phyloP scores from a whole-genome alignment of 2,329 filamentous ascomycete species.

The Aureobasidium lini region DNA sequence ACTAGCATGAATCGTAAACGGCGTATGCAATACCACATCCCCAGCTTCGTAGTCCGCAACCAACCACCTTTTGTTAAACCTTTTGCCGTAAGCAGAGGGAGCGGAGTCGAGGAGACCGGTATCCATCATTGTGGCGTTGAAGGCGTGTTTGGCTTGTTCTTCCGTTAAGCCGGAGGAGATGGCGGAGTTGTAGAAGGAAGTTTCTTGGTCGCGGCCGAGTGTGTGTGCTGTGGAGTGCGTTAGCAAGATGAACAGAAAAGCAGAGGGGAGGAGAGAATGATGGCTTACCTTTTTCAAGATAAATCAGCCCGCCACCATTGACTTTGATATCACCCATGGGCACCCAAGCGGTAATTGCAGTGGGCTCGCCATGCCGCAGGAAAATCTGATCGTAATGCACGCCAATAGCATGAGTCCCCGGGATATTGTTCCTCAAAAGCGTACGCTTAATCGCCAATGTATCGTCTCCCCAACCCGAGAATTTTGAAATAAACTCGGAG shows the following conservation, averaged over 20 bases:
- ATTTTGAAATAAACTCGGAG: slow-evolving; percentile 26
- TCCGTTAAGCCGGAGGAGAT: slow-evolving; percentile 43
- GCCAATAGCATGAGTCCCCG: slow-evolving; percentile 30
- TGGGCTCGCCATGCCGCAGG: slow-evolving; percentile 31
- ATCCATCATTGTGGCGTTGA: slow-evolving; percentile 38
- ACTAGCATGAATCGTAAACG: slow-evolving; percentile 1
- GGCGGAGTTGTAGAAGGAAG: slow-evolving; percentile 43
- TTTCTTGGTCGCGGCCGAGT: slow-evolving; percentile 45
- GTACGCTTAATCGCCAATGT: slow-evolving; percentile 27
- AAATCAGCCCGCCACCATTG: slow-evolving; percentile 36
- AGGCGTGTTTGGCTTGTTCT: slow-evolving; percentile 44
- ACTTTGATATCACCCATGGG: slow-evolving; percentile 32
- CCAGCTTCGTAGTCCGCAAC: slow-evolving; percentile 49
- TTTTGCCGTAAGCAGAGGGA: slow-evolving; percentile 38
- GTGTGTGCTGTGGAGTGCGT: slow-evolving; percentile 24
- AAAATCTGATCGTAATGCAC: slow-evolving; percentile 39
- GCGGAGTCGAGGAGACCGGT: slow-evolving; percentile 47
- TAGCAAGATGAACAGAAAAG: no score
- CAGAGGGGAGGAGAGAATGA: no score
- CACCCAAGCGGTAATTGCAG: slow-evolving; percentile 29
- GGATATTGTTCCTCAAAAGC: slow-evolving; percentile 35
- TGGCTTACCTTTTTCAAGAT: slow-evolving; percentile 30
- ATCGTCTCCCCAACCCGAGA: slow-evolving; percentile 33
- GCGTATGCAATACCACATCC: slow-evolving; percentile 40
- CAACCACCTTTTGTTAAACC: slow-evolving; percentile 40